These are phyloP conservation scores for Metschnikowia drakensbergensis DNA, from an alignment of 805 yeast genomes.

Conservation along the genomic window DNA sequence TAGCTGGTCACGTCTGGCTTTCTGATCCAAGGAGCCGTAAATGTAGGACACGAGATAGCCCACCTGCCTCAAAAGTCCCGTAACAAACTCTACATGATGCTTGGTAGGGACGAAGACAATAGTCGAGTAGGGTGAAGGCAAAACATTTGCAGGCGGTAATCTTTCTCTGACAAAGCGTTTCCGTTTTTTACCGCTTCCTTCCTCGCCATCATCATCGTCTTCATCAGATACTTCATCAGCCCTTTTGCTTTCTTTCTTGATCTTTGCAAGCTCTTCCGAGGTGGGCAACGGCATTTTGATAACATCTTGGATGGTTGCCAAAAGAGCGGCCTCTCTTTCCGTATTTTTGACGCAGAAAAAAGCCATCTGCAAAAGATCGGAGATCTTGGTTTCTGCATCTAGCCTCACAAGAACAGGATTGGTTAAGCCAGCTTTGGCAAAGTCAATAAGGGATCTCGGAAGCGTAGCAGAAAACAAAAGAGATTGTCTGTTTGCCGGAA, in stretches of 20 bases:
- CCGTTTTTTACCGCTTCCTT: conserved; percentile 26
- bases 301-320: conserved; percentile 74
- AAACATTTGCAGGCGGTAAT: conserved; percentile 73
- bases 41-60: conserved; percentile 88
- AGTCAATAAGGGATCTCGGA: conserved; percentile 88
- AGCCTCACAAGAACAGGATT: conserved; percentile 90
- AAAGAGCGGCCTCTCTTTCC: conserved; percentile 86
- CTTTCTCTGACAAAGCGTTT: conserved; percentile 48
- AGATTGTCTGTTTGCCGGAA: conserved; percentile 83
- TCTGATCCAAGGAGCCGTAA: conserved; percentile 93
- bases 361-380: conserved; percentile 88
- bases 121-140: conserved; percentile 84
- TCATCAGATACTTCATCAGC: conserved; percentile 34
- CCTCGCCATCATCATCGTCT: conserved; percentile 30
- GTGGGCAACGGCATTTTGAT: conserved; percentile 82
- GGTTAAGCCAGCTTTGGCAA: conserved; percentile 93
- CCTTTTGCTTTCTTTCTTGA: conserved; percentile 54
- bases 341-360: conserved; percentile 74
- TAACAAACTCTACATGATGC: conserved; percentile 93
- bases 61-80: conserved; percentile 62
- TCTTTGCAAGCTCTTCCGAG: conserved; percentile 55
- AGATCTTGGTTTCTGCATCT: conserved; percentile 88
- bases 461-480: conserved; percentile 91
- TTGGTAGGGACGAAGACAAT: conserved; percentile 94
- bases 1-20: conserved; percentile 87